Base-by-base conservation (phyloP, 768 basidiomycete genomes). In the Russula earlei region DNA sequence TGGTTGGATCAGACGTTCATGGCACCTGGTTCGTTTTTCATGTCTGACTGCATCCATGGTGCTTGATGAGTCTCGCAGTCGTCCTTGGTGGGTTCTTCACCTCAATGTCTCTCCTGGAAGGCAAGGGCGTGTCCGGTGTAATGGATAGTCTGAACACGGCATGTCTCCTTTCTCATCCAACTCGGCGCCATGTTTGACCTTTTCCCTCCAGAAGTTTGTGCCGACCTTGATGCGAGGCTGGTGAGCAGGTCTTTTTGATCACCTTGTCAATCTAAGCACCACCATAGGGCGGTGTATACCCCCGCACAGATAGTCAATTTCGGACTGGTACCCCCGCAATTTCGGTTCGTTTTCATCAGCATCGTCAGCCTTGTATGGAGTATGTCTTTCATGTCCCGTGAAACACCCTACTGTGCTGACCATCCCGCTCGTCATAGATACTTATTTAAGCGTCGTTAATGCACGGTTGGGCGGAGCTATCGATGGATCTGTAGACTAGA, bases 361-460 rank as follows among this genome's bases (percentile, higher is more conserved):
- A 77, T 85, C 11, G 86, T 91, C 49, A 84, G 84, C 64, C 75
- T 90, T 57, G 85, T 86, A 72, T 88, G 86, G 87, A 90, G 87
- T 90, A 66, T 44, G 85, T 77, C 12, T 10, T 20, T 24, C 19
- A 3, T 24, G 3, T 11, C 15, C n/a, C n/a, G n/a, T n/a, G n/a
- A n/a, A n/a, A n/a, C n/a, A n/a, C n/a, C n/a, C n/a, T n/a, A n/a
- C n/a, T n/a, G n/a, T n/a, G n/a, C n/a, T n/a, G n/a, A n/a, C n/a
- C n/a, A n/a, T n/a, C n/a, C n/a, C n/a, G n/a, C n/a, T n/a, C n/a
- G n/a, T n/a, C n/a, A n/a, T n/a, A n/a, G n/a, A n/a, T n/a, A n/a
- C n/a, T n/a, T n/a, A n/a, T n/a, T n/a, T n/a, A n/a, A n/a, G n/a
- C n/a, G n/a, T n/a, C n/a, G n/a, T n/a, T n/a, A n/a, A n/a, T n/a